Evolutionary conservation across 225 moss, liverwort and hornwort genomes (phyloP), one percentile per base, ranked within the genome.

Genomic region (Bryum argenteum): DNA sequence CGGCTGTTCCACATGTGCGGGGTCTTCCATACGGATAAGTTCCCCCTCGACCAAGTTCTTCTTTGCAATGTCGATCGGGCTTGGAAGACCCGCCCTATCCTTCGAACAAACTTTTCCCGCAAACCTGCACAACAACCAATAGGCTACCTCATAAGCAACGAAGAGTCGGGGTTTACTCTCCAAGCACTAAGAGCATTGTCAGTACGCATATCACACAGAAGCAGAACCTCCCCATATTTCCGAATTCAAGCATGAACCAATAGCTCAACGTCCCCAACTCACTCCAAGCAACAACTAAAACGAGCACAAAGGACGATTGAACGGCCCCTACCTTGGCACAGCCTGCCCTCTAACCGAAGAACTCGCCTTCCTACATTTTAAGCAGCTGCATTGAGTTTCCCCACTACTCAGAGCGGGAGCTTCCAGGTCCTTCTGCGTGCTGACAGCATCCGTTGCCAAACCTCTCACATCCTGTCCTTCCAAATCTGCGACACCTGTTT

Each of bases 271-370:
- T 53, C 33, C 53, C 28, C 15, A 39, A 5, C 42, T 59, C 24
- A 72, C 20, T 44, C 8, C 21, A 15, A 19, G 62, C 41, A 78
- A 75, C 56, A 75, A 70, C 13, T 63, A 22, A 28, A 8, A 61
- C 26, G 26, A 38, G 66, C 60, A 23, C 24, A n/a, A n/a, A 53
- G 70, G 16, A 53, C 17, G 58, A 51, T 26, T 15, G n/a, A 40
- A 66, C 50, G 50, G 43, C 18, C 37, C 70, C 88, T 84, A 96
- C 95, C 89, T 93, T 51, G 93, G 85, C 51, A 88, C 69, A 38
- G 84, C 79, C 82, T 88, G 81, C 71, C 89, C 93, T 66, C 78
- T 85, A 39, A 69, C 82, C 38, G 67, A 77, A 61, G 84, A 75
- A 72, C 80, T 80, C 17, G 88, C 77, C 75, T 88, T 93, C 48